These are phyloP conservation scores for Candida orba DNA, from an alignment of 805 yeast species.

Conservation along the genomic window DNA sequence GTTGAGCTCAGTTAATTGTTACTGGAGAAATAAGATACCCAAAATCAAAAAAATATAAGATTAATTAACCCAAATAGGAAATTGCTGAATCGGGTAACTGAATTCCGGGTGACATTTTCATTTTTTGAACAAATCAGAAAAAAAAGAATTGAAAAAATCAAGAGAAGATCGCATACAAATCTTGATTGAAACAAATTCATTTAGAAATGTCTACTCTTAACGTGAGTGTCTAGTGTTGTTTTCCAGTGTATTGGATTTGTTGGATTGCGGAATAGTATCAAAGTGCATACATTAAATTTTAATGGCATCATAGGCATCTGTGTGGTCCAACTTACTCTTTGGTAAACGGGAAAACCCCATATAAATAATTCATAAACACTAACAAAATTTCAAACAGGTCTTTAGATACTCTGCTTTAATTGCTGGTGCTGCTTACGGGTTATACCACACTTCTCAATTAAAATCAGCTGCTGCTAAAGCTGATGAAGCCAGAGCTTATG, in stretches of 20 bases:
- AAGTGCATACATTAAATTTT: too few species aligned
- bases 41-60: background rate
- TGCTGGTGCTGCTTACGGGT: slow-evolving; percentile 85
- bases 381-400: slow-evolving; percentile 38
- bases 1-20: background rate
- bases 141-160: slow-evolving; percentile 1
- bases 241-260: background rate
- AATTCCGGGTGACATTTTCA: background rate
- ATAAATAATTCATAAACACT: too few species aligned
- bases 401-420: slow-evolving; percentile 90
- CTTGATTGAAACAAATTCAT: background rate
- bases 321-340: too few species aligned
- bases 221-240: slow-evolving; percentile 27
- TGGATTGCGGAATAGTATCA: background rate
- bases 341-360: too few species aligned
- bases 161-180: background rate
- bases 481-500: slow-evolving; percentile 51
- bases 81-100: background rate
- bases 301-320: too few species aligned
- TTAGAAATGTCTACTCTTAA: slow-evolving; percentile 41
- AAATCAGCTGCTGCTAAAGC: slow-evolving; percentile 52
- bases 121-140: slow-evolving; percentile 7
- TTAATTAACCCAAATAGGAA: background rate
- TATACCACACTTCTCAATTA: slow-evolving; percentile 69
- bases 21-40: background rate